Evolutionary conservation across 2,329 filamentous ascomycete genomes (phyloP), one percentile per base, ranked within the genome.

Genomic region (Fonsecaea pedrosoi): DNA sequence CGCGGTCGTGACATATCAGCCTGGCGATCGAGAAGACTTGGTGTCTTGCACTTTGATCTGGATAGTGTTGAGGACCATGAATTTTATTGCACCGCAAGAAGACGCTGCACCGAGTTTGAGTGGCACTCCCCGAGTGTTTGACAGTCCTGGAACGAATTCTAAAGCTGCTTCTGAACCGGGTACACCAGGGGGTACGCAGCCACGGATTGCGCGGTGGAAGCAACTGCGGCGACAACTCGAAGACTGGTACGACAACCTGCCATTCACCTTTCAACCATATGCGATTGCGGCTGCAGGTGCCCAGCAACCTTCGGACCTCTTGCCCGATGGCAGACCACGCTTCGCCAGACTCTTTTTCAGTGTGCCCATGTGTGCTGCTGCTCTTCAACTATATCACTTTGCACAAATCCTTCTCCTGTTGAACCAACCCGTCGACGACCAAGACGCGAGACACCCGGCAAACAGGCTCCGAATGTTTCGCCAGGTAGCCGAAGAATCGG

Each of bases 301-400:
- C 8, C 75, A 74, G 57, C 73, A 76, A 54, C 32, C 73, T 1
- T 67, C 76, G 4, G 72, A 74, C n/a, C 70, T 66, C 40, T 74
- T 70, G 0, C 77, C 74, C 25, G 74, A 78, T 64, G 79, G 80
- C 35, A 70, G 66, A 56, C 74, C 74, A 54, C 79, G 79, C 64
- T 85, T 83, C 75, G 81, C 77, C 0, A 54, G 64, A 73, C 82
- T 88, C 12, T 90, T 88, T 87, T 89, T 88, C 74, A 83, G 83
- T 60, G 80, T 86, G 0, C 82, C 87, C 0, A 85, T 90, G 81
- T 90, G 87, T 75, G 87, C 85, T 0, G 87, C 87, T 2, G 86
- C 87, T 1, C 89, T 89, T 83, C 87, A 89, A 72, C 83, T 83
- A 66, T 89, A 88, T 70, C 85, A 90, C 72, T 89, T 90, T 79